Evolutionary conservation across 2,329 filamentous ascomycete species (phyloP).

Genomic region (Chalaropsis thielavioides): DNA sequence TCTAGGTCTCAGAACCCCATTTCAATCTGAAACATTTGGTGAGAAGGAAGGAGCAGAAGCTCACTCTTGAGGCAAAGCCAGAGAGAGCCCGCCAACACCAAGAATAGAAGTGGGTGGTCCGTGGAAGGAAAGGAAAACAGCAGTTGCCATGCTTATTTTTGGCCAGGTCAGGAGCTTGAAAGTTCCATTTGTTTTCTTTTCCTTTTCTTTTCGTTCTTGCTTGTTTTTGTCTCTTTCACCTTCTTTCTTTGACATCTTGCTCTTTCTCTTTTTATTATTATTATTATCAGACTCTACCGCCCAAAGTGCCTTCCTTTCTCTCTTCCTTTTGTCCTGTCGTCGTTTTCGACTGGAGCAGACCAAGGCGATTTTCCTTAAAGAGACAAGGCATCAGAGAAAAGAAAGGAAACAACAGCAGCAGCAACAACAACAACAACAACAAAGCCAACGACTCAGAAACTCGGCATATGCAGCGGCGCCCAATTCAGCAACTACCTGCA

Average conservation of each 20-base stretch:
- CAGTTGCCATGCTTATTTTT: neutral
- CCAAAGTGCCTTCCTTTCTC: neutral
- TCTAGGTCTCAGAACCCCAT: conserved; percentile 1
- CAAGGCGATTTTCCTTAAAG: no score
- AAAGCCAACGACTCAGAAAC: neutral
- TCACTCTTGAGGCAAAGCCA: neutral
- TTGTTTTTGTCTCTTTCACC: neutral
- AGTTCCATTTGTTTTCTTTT: neutral
- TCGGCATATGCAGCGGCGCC: neutral
- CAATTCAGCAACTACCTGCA: neutral
- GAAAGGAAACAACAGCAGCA: neutral
- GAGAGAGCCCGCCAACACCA: neutral
- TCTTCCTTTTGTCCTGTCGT: no score
- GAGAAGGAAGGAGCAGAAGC: neutral
- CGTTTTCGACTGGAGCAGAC: no score
- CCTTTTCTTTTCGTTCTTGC: neutral
- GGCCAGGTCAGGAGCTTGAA: neutral
- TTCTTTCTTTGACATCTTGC: neutral
- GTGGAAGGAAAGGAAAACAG: neutral
- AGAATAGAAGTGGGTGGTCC: conserved; percentile 3
- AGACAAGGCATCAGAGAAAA: no score
- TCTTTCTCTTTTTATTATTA: neutral
- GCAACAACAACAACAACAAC: neutral
- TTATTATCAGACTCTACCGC: no score
- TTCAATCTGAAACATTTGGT: conserved; percentile 6